Evolutionary conservation across 2,329 filamentous ascomycete genomes (phyloP), one percentile per base, ranked within the genome.

Genomic region (Rutstroemia sydowiana): DNA sequence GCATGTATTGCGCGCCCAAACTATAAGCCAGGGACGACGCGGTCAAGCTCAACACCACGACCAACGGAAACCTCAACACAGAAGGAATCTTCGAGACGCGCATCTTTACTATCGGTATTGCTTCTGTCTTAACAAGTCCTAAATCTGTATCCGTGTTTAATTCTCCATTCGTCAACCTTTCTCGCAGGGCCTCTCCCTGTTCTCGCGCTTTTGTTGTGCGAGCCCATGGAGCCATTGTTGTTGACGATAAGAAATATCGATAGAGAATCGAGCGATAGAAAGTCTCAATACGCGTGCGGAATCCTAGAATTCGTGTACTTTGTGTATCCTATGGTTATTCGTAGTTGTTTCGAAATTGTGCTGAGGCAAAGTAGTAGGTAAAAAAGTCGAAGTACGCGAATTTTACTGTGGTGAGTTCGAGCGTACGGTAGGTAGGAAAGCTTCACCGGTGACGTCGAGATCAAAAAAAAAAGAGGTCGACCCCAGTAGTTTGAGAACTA

Each of bases 21-120:
- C 81, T 79, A 67, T 87, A 86, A 6, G 87, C 75, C 16, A 82
- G 62, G 14, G 79, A 75, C 57, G 82, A 85, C 52, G 89, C 69
- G 30, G 74, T 71, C 53, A 91, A 73, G 68, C 75, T 82, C 59
- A 81, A 64, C 18, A 74, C 63, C 9, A 75, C 71, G 18, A 76
- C 70, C 4, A 81, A 68, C 8, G 76, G 77, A 59, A 82, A 81
- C 53, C 74, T 73, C n/a, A 75, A 57, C 11, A 64, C 55, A 9
- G 54, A 55, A 3, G 77, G 76, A 21, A 81, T 51, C 43, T 56
- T 64, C 18, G 55, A 59, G 11, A 42, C 31, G 18, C 49, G 43
- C 39, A 41, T 21, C 13, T 41, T 41, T 18, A 18, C 16, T n/a
- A n/a, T n/a, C 20, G 20, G 18, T 1, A 41, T 10, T 9, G 39